Base-by-base conservation (phyloP, 2,329 filamentous ascomycete genomes). In the Aspergillus intermedius region DNA sequence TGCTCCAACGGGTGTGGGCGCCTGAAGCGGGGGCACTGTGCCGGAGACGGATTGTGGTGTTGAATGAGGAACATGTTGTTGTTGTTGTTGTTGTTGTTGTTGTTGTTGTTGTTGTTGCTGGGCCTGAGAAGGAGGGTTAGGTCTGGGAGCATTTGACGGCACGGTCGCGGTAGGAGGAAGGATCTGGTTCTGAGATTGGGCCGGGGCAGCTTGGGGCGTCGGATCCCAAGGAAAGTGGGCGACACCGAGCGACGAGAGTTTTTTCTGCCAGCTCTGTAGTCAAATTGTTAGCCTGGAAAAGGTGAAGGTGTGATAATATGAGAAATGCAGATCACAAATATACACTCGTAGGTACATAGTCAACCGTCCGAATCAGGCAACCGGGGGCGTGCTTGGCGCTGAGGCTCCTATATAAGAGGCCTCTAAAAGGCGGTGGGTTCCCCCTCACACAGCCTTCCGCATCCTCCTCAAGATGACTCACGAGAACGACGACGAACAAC, bases 151-250 rank as follows among this genome's bases (percentile, higher is more conserved):
- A 53, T 76, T 76, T 7, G 72, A 74, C 17, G 68, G 68, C 17
- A 73, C 68, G 22, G 69, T 70, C 35, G 65, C 57, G 35, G 67
- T 59, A 17, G 69, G 67, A 44, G 65, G 63, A 40, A 68, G 67
- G n/a, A 69, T 65, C 37, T 64, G 60, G 42, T 68, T 65, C 55
- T 60, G 54, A 64, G 50, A 68, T 61, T 59, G 76, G 62, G 61
- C 75, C 60, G 58, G 73, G 54, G 66, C 67, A 45, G 81, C 79
- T 28, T 43, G 84, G 8, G 59, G 60, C 44, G 86, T 84, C 40
- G 93, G 91, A 65, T 98, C 93, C 93, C 93, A 98, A 9, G 93
- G 91, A 67, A 97, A 96, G 49, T 81, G 77, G 51, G 93, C 93
- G 53, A 97, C 86, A 57, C 86, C 83, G 56, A 94, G 83, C 58